Conservation (phyloP, 352 stramenopile species). For the Pilasporangium apinafurcum region DNA sequence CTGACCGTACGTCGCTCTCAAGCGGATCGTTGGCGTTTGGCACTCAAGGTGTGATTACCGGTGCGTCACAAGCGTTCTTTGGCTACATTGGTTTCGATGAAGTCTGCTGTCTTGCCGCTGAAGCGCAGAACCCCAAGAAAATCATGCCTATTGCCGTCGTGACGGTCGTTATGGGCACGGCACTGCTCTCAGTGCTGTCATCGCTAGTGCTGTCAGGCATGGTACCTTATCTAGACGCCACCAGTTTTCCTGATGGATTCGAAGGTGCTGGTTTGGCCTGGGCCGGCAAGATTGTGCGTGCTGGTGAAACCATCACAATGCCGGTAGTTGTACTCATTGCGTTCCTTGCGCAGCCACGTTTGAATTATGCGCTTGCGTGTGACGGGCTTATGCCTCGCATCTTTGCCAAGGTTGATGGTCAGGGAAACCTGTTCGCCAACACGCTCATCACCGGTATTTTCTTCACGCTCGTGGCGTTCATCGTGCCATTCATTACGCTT, state of each 20-base stretch:
- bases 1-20: constrained; percentile 12
- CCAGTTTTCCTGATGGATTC: constrained; percentile 46
- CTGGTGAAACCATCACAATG: constrained; percentile 78
- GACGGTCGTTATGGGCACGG: constrained; percentile 63
- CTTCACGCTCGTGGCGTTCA: constrained; percentile 61
- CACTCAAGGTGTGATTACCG: constrained; percentile 65
- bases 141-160: constrained; percentile 82
- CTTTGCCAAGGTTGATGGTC: constrained; percentile 79
- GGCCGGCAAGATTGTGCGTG: constrained; percentile 44
- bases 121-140: constrained; percentile 69
- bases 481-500: constrained; percentile 71
- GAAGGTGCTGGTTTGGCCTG: constrained; percentile 33
- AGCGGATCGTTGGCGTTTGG: constrained; percentile 29
- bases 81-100: constrained; percentile 94
- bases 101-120: constrained; percentile 84
- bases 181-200: constrained; percentile 58
- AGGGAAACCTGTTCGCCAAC: constrained; percentile 77
- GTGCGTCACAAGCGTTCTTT: constrained; percentile 88
- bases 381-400: constrained; percentile 91
- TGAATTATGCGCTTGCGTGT: constrained; percentile 90
- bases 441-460: constrained; percentile 61
- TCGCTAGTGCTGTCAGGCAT: constrained; percentile 86
- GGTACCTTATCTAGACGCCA: constrained; percentile 34
- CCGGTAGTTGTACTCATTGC: constrained; percentile 93
- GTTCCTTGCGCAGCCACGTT: constrained; percentile 89